A percentile compares a stretch with the other conserved stretches of the same genome.
These are phyloP conservation scores for Myxozyma neglecta DNA, from an alignment of 805 yeast genomes.

Conservation along the genomic window DNA sequence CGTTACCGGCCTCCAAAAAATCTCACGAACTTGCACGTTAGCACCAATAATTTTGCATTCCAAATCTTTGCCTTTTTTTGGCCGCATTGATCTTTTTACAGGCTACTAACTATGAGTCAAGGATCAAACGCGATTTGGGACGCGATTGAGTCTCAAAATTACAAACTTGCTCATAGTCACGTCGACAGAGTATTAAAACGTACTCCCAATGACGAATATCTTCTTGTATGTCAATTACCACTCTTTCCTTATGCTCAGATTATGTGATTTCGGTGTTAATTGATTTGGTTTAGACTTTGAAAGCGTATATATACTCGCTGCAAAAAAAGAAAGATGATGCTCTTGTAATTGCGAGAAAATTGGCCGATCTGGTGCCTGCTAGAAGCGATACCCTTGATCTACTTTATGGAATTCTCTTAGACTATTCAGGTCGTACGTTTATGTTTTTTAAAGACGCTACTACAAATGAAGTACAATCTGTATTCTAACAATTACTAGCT, in stretches of 20 bases:
- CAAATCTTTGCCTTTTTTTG: too few relatives aligned
- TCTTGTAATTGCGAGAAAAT: conserved; percentile 11
- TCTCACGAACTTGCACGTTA: too few relatives aligned
- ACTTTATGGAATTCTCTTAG: conserved; percentile 24
- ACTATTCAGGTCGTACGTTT: conserved; percentile 21
- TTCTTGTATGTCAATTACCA: conserved; percentile 8
- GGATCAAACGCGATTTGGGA: conserved; percentile 29
- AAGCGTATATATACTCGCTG: conserved; percentile 26
- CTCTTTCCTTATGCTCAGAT: too few relatives aligned
- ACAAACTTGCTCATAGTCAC: conserved; percentile 28
- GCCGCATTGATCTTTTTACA: neutral
- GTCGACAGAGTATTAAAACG: conserved; percentile 28
- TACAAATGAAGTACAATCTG: neutral
- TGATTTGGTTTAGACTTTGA: conserved; percentile 11
- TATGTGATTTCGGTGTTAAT: neutral
- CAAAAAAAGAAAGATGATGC: conserved; percentile 26
- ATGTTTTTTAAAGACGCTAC: neutral
- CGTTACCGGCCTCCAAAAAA: neutral
- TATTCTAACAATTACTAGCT: neutral
- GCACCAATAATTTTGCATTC: too few relatives aligned
- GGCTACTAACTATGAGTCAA: neutral
- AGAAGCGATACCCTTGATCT: conserved; percentile 19
- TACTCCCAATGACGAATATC: conserved; percentile 27
- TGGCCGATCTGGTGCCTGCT: conserved; percentile 20
- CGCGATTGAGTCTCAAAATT: conserved; percentile 29